These are phyloP conservation scores for Solanum chmielewskii DNA, from an alignment of 257 asterid genomes.

Conservation along the genomic window DNA sequence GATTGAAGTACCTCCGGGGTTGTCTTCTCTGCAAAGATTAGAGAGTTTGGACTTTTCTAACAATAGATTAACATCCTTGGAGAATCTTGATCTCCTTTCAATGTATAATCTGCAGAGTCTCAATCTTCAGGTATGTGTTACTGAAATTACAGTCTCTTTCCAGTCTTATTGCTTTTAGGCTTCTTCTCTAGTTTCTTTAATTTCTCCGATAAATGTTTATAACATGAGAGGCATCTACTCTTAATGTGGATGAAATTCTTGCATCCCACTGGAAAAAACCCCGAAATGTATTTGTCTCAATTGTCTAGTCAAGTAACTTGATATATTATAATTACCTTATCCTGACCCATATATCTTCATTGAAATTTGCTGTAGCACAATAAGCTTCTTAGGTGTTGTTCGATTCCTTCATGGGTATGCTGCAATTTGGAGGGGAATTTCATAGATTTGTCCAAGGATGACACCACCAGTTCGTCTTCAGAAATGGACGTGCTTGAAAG, in stretches of 20 bases:
- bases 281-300: not conserved
- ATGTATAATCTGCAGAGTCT: conserved; percentile 62
- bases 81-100: conserved; percentile 51
- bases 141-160: not conserved
- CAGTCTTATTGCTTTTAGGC: not conserved
- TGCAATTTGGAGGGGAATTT: conserved; percentile 73
- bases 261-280: not conserved
- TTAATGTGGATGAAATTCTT: not conserved
- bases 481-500: conserved; percentile 92
- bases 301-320: not conserved
- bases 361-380: conserved; percentile 40
- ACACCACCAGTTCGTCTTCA: conserved; percentile 36
- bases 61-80: conserved; percentile 71
- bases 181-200: not conserved
- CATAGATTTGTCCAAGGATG: conserved; percentile 38
- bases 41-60: conserved; percentile 80
- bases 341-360: not conserved
- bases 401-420: conserved; percentile 77
- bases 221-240: not conserved
- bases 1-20: conserved; percentile 53
- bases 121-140: conserved; percentile 60
- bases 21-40: conserved; percentile 54
- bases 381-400: conserved; percentile 40
- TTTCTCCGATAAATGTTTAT: not conserved
- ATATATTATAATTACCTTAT: not conserved